These are phyloP conservation scores for Trichoderma parareesei DNA, from an alignment of 495 filamentous ascomycete genomes.

Conservation along the genomic window DNA sequence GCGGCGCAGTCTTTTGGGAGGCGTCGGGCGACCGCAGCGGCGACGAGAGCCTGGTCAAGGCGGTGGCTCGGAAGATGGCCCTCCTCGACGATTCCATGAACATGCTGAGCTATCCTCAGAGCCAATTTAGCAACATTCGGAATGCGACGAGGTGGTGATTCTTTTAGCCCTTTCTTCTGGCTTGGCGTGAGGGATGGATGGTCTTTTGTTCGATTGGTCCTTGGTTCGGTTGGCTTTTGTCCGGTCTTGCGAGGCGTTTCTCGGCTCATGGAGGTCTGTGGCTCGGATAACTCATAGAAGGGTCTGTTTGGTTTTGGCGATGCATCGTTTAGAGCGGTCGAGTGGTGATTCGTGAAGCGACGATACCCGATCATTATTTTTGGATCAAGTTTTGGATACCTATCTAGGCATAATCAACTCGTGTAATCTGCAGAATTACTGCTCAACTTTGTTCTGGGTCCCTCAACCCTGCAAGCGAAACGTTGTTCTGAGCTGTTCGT, in stretches of 20 bases:
- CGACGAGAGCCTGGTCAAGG: constrained; percentile 54
- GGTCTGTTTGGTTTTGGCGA: no score
- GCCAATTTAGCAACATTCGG: constrained; percentile 63
- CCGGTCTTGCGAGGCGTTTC: no score
- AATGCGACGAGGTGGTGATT: constrained; percentile 5
- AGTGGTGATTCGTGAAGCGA: not conserved
- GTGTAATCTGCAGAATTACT: no score
- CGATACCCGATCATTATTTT: no score
- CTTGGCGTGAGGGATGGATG: not conserved
- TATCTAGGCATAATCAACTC: no score
- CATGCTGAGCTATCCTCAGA: constrained; percentile 54
- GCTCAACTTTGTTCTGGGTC: no score
- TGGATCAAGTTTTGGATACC: no score
- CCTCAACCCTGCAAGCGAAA: no score
- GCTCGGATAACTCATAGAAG: no score
- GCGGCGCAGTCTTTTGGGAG: constrained; percentile 91
- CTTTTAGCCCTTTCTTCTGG: not conserved
- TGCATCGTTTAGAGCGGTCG: no score
- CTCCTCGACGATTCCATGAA: constrained; percentile 54
- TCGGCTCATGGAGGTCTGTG: no score
- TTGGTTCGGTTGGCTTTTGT: not conserved
- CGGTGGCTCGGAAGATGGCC: constrained; percentile 43
- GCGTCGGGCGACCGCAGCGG: constrained; percentile 60
- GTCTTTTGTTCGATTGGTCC: not conserved
- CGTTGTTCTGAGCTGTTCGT: no score